Evolutionary conservation across 2,329 filamentous ascomycete genomes (phyloP).

Genomic region (Xylariaceae sp.): DNA sequence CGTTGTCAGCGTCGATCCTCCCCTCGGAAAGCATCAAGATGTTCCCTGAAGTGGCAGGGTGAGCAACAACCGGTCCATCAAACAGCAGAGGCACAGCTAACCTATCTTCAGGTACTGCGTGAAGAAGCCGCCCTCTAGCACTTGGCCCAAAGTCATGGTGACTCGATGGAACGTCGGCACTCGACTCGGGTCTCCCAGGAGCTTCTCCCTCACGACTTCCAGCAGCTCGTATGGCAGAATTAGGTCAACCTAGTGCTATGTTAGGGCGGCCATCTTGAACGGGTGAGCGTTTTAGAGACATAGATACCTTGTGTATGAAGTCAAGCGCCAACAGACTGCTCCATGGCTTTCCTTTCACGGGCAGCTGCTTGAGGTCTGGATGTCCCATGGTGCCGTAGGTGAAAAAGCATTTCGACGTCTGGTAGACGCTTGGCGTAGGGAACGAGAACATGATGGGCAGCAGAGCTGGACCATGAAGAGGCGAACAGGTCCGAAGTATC

Average conservation of each 20-base stretch:
- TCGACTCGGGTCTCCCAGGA: conserved; percentile 30
- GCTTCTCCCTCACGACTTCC: conserved; percentile 42
- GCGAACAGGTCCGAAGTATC: no score
- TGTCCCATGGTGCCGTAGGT: conserved; percentile 62
- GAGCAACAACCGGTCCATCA: neutral
- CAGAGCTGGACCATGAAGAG: no score
- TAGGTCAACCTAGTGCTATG: conserved; percentile 51
- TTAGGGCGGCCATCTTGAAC: neutral
- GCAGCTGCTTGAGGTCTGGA: conserved; percentile 62
- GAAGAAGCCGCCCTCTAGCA: conserved; percentile 72
- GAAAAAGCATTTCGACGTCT: conserved; percentile 63
- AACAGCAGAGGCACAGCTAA: conserved; percentile 25
- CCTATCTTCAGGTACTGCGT: conserved; percentile 77
- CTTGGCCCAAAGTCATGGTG: conserved; percentile 61
- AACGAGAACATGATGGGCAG: conserved; percentile 39
- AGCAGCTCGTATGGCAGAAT: conserved; percentile 62
- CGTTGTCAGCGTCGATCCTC: conserved; percentile 58
- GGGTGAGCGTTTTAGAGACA: neutral
- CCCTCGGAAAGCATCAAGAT: conserved; percentile 81
- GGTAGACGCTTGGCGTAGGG: conserved; percentile 38
- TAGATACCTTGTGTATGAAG: conserved; percentile 57
- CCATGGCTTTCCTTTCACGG: conserved; percentile 71
- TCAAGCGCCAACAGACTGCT: conserved; percentile 55
- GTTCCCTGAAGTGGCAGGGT: conserved; percentile 47
- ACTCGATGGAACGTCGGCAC: conserved; percentile 56